Evolutionary conservation across 1,139 yeast species (phyloP), one percentile per base, ranked within the genome.

Genomic region (Kodamaea alishanica): DNA sequence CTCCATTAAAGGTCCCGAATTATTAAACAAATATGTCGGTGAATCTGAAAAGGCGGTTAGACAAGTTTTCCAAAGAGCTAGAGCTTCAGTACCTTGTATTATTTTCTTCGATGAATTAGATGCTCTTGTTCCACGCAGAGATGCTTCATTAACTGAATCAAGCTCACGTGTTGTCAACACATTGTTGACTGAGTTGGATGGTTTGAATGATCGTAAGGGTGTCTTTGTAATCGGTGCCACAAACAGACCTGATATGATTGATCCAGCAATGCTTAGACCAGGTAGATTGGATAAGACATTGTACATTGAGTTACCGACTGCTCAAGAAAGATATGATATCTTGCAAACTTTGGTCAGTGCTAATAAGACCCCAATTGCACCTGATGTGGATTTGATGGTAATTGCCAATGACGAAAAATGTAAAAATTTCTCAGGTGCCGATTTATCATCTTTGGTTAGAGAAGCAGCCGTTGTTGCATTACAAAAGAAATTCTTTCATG

Each of bases 251-350:
- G 98, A 92, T 61, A 92, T 92, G 89, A 92, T 92, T 48, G 98
- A 92, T 61, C 92, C 96, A 6, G 98, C 98, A 1, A 92, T 92
- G 97, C 69, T 92, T 39, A 78, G 98, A 57, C 98, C 98, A 0
- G 98, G 98, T 2, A 78, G 98, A 59, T 72, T 92, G 52, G 98
- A 92, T 57, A 92, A 92, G 61, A 90, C 96, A 3, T 69, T 92
- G 34, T 90, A 83, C 60, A 94, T 92, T 32, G 97, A 92, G 58
- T 70, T 92, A 36, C 98, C 98, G 2, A 76, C 80, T 5, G 77
- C 79, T 0, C 72, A 67, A 6, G 98, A 92, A 58, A 74, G 96
- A 45, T 64, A 73, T 5, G 97, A 90, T 46, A 92, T 92, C 42
- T 69, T 92, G 55, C 74, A 73, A 46, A 89, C 97, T 0, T 77